Evolutionary conservation across 306 rosid species (phyloP).

Genomic region (Senna siamea): DNA sequence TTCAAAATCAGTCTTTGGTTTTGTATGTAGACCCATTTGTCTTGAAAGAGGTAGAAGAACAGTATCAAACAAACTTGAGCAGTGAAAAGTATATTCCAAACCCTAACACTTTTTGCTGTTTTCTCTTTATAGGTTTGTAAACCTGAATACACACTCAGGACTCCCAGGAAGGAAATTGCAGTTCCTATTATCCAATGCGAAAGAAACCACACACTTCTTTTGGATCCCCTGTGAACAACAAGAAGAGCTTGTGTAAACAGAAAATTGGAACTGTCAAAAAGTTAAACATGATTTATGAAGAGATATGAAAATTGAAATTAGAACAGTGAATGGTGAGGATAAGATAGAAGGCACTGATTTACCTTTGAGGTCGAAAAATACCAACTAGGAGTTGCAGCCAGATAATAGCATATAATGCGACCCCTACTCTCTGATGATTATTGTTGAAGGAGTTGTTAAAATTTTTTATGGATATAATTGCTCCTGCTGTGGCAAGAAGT

Average conservation of each 20-base stretch:
- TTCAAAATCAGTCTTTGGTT: conserved; percentile 64
- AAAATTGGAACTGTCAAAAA: background rate
- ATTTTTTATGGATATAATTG: conserved; percentile 81
- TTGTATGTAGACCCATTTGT: conserved; percentile 74
- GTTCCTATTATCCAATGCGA: conserved; percentile 83
- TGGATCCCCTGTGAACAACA: conserved; percentile 52
- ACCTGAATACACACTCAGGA: conserved; percentile 72
- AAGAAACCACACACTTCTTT: conserved; percentile 68
- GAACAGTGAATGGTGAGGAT: background rate
- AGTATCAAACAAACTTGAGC: conserved; percentile 58
- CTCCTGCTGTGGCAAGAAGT: conserved; percentile 78
- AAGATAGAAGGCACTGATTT: conserved; percentile 9
- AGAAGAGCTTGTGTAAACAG: background rate
- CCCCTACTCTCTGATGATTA: conserved; percentile 85
- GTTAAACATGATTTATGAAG: conserved; percentile 17
- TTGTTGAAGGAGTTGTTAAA: conserved; percentile 88
- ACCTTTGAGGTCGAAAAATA: conserved; percentile 75
- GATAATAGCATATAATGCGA: conserved; percentile 73
- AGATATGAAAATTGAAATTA: conserved; percentile 3
- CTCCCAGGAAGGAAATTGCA: conserved; percentile 63
- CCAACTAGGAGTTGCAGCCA: conserved; percentile 80
- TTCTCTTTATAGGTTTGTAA: conserved; percentile 73
- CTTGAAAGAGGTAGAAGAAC: conserved; percentile 87
- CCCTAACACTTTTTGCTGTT: conserved; percentile 63
- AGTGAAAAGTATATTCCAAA: conserved; percentile 75